Evolutionary conservation across 164 flowering plant genomes (phyloP).

Genomic region (Macadamia tetraphylla): DNA sequence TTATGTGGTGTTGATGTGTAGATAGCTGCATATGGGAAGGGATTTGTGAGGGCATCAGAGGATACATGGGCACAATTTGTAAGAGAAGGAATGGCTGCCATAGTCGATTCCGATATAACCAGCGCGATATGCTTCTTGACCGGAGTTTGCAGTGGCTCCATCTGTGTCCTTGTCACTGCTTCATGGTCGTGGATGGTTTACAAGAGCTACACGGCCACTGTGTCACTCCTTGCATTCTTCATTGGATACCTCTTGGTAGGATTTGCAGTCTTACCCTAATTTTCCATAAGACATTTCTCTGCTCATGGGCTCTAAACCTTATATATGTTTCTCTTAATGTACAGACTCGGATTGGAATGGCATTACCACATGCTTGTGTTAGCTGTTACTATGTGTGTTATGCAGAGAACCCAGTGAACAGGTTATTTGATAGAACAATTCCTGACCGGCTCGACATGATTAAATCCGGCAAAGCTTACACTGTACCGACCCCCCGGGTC

Average conservation of each 20-base stretch:
- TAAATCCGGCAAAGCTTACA: slow-evolving; percentile 37
- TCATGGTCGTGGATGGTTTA: slow-evolving; percentile 66
- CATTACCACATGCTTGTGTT: slow-evolving; percentile 91
- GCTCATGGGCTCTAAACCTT: too few relatives aligned
- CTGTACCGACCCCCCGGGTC: slow-evolving; percentile 64
- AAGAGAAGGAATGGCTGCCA: slow-evolving; percentile 46
- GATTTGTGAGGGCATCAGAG: slow-evolving; percentile 70
- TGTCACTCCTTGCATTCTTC: slow-evolving; percentile 66
- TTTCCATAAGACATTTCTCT: not conserved
- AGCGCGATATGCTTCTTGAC: slow-evolving; percentile 82
- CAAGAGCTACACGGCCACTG: slow-evolving; percentile 57
- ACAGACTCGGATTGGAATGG: slow-evolving; percentile 94
- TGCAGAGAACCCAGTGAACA: slow-evolving; percentile 65
- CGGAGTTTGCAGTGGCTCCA: slow-evolving; percentile 81
- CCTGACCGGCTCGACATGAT: slow-evolving; percentile 38
- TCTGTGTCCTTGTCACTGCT: slow-evolving; percentile 65
- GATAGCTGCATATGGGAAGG: slow-evolving; percentile 89
- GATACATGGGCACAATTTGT: slow-evolving; percentile 75
- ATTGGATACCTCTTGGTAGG: slow-evolving; percentile 90
- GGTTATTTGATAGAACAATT: slow-evolving; percentile 50
- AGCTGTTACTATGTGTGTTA: slow-evolving; percentile 86
- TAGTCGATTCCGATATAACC: slow-evolving; percentile 85
- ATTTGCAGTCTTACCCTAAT: not conserved
- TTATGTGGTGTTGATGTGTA: slow-evolving; percentile 9
- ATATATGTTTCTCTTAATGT: not conserved